Evolutionary conservation across 352 stramenopile species (phyloP).

Genomic region (Globisporangium nagaii): DNA sequence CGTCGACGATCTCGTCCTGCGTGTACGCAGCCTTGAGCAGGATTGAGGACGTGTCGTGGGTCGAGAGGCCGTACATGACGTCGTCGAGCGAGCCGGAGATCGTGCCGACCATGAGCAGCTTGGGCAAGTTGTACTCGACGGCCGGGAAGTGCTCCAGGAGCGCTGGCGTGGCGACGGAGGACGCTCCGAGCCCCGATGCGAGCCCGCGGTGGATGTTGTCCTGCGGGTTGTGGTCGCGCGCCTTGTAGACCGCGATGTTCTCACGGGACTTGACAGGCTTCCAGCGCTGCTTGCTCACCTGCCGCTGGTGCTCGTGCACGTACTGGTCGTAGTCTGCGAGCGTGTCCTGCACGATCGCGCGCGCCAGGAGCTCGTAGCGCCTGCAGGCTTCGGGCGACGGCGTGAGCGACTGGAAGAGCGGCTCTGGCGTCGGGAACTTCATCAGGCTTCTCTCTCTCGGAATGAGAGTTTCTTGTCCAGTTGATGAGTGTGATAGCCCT

Average conservation of each 20-base stretch:
- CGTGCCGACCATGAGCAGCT: conserved; percentile 41
- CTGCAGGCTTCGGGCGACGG: conserved; percentile 19
- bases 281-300: conserved; percentile 23
- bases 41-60: conserved; percentile 28
- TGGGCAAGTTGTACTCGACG: conserved; percentile 36
- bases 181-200: conserved; percentile 1
- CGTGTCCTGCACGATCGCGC: conserved; percentile 26
- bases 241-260: conserved; percentile 33
- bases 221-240: conserved; percentile 16
- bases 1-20: conserved; percentile 33
- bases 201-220: conserved; percentile 17
- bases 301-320: conserved; percentile 7
- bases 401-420: conserved; percentile 10
- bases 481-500: too few species aligned
- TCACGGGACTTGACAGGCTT: conserved; percentile 38
- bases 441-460: neutral
- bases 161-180: neutral
- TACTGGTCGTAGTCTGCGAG: conserved; percentile 27
- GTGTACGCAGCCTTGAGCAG: conserved; percentile 32
- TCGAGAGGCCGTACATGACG: conserved; percentile 48
- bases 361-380: conserved; percentile 20
- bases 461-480: too few species aligned
- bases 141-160: neutral
- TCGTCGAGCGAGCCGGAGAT: conserved; percentile 53
- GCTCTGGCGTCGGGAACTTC: conserved; percentile 15